These are phyloP conservation scores for Cladosporium phlei DNA, from an alignment of 2,329 filamentous ascomycete genomes.

Conservation along the genomic window DNA sequence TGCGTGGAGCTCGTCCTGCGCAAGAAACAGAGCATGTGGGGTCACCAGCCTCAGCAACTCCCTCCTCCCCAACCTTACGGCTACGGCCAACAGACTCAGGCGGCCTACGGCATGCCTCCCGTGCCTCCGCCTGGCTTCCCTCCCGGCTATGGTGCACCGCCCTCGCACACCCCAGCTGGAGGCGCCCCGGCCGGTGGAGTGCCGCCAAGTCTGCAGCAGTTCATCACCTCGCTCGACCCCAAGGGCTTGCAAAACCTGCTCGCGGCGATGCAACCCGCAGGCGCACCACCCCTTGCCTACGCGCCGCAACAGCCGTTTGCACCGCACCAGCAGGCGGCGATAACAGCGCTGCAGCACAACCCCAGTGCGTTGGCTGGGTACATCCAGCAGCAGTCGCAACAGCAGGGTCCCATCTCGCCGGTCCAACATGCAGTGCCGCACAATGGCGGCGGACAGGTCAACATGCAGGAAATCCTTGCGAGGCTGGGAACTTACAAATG, in stretches of 20 bases:
- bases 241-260: constrained; percentile 67
- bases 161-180: constrained; percentile 10
- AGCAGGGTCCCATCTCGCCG: constrained; percentile 23
- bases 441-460: constrained; percentile 30
- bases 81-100: constrained; percentile 32
- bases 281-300: constrained; percentile 24
- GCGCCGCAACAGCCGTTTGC: constrained; percentile 24
- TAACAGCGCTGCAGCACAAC: constrained; percentile 27
- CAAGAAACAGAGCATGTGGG: constrained; percentile 51
- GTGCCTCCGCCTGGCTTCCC: constrained; percentile 25
- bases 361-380: constrained; percentile 25
- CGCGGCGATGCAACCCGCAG: constrained; percentile 47
- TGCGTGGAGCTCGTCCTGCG: constrained; percentile 77
- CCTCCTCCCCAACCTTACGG: constrained; percentile 32
- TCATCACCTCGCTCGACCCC: constrained; percentile 65
- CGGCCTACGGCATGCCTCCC: constrained; percentile 27
- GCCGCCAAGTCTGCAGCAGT: constrained; percentile 52
- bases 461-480: constrained; percentile 70
- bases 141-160: constrained; percentile 16
- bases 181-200: background rate
- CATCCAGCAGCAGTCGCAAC: constrained; percentile 30
- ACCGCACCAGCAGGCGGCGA: constrained; percentile 28
- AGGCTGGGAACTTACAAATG: constrained; percentile 52
- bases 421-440: constrained; percentile 18
- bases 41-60: constrained; percentile 31